Base-by-base conservation (phyloP, 306 rosid genomes). In the Crotalaria pallida region DNA sequence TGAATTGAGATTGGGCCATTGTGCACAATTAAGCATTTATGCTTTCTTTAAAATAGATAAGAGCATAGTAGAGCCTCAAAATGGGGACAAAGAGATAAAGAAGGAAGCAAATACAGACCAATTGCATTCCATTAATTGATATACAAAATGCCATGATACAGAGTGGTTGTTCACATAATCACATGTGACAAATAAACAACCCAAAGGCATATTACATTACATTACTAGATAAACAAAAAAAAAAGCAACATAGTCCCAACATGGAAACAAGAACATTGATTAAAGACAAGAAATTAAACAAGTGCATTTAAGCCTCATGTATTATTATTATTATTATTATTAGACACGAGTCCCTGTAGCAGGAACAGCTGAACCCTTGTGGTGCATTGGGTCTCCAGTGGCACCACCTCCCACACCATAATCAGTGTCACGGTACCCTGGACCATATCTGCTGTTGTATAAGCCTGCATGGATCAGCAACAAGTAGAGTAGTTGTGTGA, bases 381-480 rank as follows among this genome's bases (percentile, higher is more conserved):
- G 97, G 24, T 77, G 97, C 70, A 75, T 65, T 0, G 88, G 90
- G 36, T 86, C 96, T 2, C 45, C 83, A 0, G 83, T 6, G 3
- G 81, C 69, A 1, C 67, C 80, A 2, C 84, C 75, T 2, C 89
- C 84, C 26, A 65, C 66, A 29, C 78, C 86, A 19, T 93, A 87
- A 52, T 87, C 89, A 0, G 80, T 19, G 63, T 90, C 88, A 10
- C 92, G 87, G 73, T 94, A 90, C 0, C 96, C 95, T 0, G 98
- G 97, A n/a, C 97, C 97, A 48, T 90, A 90, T 72, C 84, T 77
- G 80, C 91, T 88, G 61, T 94, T 91, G 67, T 69, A 88, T 24
- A 90, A 5, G 0, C 98, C 98, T 1, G 98, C 97, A 59, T 90
- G 97, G 29, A 91, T 83, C 38, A 94, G 38, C 69, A 85, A 2